Evolutionary conservation across 2,329 filamentous ascomycete species (phyloP), one percentile per base, ranked within the genome.

Genomic region (Westerdykella ornata): DNA sequence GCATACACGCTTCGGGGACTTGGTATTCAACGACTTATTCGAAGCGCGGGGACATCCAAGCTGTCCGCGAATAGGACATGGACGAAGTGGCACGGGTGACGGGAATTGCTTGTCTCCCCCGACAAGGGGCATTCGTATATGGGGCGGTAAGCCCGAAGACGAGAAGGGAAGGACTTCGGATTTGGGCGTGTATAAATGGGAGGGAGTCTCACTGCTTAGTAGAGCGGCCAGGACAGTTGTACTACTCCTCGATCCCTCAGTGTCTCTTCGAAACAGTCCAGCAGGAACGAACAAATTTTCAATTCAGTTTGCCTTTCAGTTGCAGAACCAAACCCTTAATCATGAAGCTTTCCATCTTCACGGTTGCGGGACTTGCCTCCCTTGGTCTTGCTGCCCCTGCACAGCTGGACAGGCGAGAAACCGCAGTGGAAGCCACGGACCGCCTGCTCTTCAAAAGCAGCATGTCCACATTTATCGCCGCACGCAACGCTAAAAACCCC

Each of bases 381-480:
- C 35, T 50, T 18, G 38, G 41, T 6, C 14, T 44, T 13, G 47
- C 51, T 4, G 43, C 42, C 12, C 49, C 43, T 15, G 44, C 48
- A 14, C 32, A 35, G 30, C 30, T 33, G 9, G 30, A 33, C 9
- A 13, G 7, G 15, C 36, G 36, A 13, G 52, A 52, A 22, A 51
- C 52, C n/a, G 37, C 19, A 26, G 22, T 35, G n/a, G 28, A 51
- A 41, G 42, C 52, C 13, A 75, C 72, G 1, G 74, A 78, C 45
- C 44, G 65, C 22, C 66, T 75, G 17, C 59, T 76, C 39, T 78
- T 74, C 62, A 53, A 43, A 35, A 53, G 67, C 32, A 57, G 65
- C 0, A 68, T 78, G 3, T 47, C 61, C 0, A 33, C 58, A 0
- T 79, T 78, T 51, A 61, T 64, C 2, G 32, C 51, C 1, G 62